These are phyloP conservation scores for Carex cristatella DNA, from an alignment of 176 grass and related monocot genomes.

Conservation along the genomic window DNA sequence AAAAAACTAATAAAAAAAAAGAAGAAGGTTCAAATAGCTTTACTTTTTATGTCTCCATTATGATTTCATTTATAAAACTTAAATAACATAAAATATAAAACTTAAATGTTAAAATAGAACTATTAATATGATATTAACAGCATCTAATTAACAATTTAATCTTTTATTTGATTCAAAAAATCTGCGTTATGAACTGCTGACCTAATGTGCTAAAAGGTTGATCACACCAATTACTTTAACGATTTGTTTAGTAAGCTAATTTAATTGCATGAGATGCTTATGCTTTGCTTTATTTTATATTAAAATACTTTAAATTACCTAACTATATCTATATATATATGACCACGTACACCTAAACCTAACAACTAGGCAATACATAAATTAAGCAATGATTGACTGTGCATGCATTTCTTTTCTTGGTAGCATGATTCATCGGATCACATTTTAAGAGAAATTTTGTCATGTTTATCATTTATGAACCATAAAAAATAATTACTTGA, in stretches of 20 bases:
- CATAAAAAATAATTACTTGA: background rate
- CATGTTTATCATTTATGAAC: background rate
- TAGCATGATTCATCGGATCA: background rate
- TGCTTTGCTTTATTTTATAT: background rate
- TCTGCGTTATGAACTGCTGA: background rate
- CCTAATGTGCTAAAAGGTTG: background rate
- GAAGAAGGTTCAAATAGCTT: too few species aligned
- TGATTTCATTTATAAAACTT: too few species aligned
- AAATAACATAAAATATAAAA: too few species aligned
- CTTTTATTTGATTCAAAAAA: background rate
- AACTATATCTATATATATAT: background rate
- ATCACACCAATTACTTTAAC: background rate
- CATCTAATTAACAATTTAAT: too few species aligned
- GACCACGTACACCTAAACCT: background rate
- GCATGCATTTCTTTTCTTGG: conserved; percentile 7
- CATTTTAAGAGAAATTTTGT: conserved; percentile 15
- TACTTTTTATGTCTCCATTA: too few species aligned
- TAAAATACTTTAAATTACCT: background rate
- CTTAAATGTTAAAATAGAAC: too few species aligned
- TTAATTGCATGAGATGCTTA: background rate
- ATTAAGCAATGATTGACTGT: background rate
- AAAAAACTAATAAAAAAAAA: too few species aligned
- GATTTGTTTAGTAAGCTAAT: background rate
- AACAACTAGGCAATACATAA: background rate
- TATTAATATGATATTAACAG: too few species aligned